Evolutionary conservation across 2,329 filamentous ascomycete species (phyloP).

Genomic region (Apiospora koreana): DNA sequence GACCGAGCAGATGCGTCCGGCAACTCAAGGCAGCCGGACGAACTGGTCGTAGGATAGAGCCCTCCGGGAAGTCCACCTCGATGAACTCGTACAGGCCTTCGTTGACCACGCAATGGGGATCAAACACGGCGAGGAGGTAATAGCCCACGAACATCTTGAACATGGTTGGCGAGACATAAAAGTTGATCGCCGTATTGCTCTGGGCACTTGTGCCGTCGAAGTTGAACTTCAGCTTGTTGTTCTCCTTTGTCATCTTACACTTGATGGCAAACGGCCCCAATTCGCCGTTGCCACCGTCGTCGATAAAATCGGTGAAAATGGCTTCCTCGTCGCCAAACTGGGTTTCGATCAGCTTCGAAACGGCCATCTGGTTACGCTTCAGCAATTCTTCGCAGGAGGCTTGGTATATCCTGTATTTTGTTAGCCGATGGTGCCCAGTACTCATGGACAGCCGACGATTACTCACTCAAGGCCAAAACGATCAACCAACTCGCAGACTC

Average conservation of each 20-base stretch:
- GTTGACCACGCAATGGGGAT: slow-evolving; percentile 49
- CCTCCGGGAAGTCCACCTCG: slow-evolving; percentile 46
- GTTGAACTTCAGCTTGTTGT: slow-evolving; percentile 45
- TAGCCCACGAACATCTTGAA: slow-evolving; percentile 52
- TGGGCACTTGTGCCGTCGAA: slow-evolving; percentile 50
- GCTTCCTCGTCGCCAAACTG: slow-evolving; percentile 43
- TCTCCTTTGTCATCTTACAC: slow-evolving; percentile 47
- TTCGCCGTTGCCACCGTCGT: slow-evolving; percentile 46
- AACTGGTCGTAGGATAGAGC: slow-evolving; percentile 45
- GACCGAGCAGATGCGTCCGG: slow-evolving; percentile 47
- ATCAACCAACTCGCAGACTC: slow-evolving; percentile 45
- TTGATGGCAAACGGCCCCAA: slow-evolving; percentile 46
- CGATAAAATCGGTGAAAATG: slow-evolving; percentile 50
- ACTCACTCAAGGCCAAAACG: slow-evolving; percentile 40
- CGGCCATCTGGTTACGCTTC: slow-evolving; percentile 42
- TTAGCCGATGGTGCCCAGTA: not conserved
- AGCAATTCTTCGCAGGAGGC: slow-evolving; percentile 46
- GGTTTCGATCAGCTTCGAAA: slow-evolving; percentile 46
- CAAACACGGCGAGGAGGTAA: slow-evolving; percentile 48
- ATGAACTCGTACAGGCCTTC: slow-evolving; percentile 52
- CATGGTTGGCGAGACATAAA: slow-evolving; percentile 48
- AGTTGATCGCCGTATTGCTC: slow-evolving; percentile 47
- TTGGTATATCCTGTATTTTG: slow-evolving; percentile 36
- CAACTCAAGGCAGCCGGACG: slow-evolving; percentile 48
- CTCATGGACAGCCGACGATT: not conserved